Percentiles rank a stretch among this genome's conserved stretches.
These are phyloP conservation scores for Hypoxylon sp. DNA, from an alignment of 2,329 filamentous ascomycete species.

Conservation along the genomic window DNA sequence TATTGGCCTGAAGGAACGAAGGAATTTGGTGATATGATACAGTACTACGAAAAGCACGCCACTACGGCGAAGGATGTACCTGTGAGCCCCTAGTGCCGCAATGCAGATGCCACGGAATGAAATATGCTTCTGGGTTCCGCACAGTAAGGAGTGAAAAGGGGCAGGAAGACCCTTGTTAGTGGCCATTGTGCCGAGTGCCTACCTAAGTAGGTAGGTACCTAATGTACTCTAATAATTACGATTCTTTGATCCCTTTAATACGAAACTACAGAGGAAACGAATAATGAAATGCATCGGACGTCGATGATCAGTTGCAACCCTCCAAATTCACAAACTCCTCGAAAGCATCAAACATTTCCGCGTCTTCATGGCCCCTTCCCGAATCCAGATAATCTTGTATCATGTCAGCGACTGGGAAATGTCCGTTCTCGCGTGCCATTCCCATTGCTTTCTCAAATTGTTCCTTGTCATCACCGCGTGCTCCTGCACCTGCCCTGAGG, in stretches of 20 bases:
- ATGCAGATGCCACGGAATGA: background rate
- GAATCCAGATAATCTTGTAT: background rate
- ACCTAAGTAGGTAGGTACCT: too few species aligned
- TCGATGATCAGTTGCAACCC: too few species aligned
- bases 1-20: constrained; percentile 8
- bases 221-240: too few species aligned
- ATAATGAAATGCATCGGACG: too few species aligned
- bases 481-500: too few species aligned
- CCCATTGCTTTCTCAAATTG: background rate
- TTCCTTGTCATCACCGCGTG: background rate
- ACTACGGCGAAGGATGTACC: constrained; percentile 6
- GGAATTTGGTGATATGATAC: constrained; percentile 22
- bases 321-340: background rate
- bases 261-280: too few species aligned
- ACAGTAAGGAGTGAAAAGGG: too few species aligned
- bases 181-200: too few species aligned
- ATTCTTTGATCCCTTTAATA: too few species aligned
- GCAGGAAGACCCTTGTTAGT: too few species aligned
- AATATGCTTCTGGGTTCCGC: too few species aligned
- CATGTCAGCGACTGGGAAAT: background rate
- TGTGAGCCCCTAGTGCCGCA: background rate
- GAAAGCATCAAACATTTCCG: background rate
- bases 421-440: background rate
- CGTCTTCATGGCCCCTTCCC: background rate
- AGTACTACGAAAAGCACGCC: constrained; percentile 15